Conservation (phyloP, 805 yeast species). For the Myxozyma sirexii region DNA sequence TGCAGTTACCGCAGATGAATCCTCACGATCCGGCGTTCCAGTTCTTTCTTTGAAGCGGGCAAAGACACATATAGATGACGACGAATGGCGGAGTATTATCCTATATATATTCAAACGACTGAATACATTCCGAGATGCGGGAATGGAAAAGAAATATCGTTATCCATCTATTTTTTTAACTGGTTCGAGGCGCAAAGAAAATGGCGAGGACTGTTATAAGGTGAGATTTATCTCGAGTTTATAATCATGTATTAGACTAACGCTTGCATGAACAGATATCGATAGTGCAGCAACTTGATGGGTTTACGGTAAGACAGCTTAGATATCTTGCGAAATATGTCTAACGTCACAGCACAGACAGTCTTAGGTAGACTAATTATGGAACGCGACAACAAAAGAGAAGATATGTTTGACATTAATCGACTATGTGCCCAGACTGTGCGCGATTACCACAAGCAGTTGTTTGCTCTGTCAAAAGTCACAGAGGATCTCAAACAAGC, state of each 20-base stretch:
- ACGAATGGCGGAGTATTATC: slow-evolving; percentile 14
- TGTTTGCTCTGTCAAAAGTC: background rate
- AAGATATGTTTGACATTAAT: slow-evolving; percentile 12
- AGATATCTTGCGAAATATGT: background rate
- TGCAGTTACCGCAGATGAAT: background rate
- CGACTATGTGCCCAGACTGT: background rate
- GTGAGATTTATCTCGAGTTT: background rate
- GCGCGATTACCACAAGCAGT: background rate
- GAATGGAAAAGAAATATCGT: slow-evolving; percentile 1
- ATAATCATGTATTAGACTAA: background rate
- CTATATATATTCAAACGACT: slow-evolving; percentile 6
- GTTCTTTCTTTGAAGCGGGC: background rate
- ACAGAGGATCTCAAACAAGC: background rate
- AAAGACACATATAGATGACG: slow-evolving; percentile 1
- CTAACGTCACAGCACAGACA: background rate
- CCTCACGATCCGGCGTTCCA: background rate
- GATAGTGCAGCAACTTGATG: slow-evolving; percentile 9
- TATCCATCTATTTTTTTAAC: slow-evolving; percentile 14
- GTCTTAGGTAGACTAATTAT: slow-evolving; percentile 10
- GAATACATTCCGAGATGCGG: slow-evolving; percentile 3
- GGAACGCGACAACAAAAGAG: background rate
- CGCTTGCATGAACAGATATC: background rate
- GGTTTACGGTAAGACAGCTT: slow-evolving; percentile 8
- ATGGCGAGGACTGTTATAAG: slow-evolving; percentile 2
- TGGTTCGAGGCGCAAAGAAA: slow-evolving; percentile 1